Conservation (phyloP, 495 filamentous ascomycete genomes). For the Daldinia loculata region DNA sequence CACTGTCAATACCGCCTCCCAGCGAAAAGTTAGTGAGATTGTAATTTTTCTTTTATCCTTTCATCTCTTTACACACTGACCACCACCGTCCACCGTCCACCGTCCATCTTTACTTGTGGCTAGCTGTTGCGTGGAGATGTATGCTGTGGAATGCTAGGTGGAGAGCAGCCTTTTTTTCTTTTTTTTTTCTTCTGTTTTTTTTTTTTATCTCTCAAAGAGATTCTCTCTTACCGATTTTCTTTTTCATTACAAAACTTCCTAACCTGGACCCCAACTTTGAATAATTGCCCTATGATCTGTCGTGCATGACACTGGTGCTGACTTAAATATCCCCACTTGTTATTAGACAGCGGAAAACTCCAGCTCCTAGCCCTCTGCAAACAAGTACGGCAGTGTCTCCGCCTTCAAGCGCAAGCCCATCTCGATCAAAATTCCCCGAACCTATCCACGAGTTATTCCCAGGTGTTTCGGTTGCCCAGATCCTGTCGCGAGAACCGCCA, state of each 20-base stretch:
- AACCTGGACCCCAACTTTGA: constrained; percentile 2
- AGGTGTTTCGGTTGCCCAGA: constrained; percentile 24
- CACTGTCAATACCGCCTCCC: constrained; percentile 18
- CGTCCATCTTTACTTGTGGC: background rate
- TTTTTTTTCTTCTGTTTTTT: background rate
- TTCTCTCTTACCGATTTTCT: background rate
- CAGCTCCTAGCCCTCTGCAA: constrained; percentile 54
- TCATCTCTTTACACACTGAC: constrained; percentile 5
- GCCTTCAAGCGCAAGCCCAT: constrained; percentile 55
- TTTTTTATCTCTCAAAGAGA: too few species aligned
- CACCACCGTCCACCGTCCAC: background rate
- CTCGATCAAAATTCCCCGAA: constrained; percentile 48
- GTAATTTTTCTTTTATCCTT: background rate
- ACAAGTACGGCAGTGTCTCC: constrained; percentile 51
- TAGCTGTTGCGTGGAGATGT: constrained; percentile 8
- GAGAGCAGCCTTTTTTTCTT: constrained; percentile 20
- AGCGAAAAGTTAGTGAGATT: constrained; percentile 30
- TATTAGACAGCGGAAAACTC: constrained; percentile 51
- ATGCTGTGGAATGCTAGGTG: constrained; percentile 39
- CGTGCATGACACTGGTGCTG: constrained; percentile 44
- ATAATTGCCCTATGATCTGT: constrained; percentile 14
- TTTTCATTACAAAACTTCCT: constrained; percentile 26
- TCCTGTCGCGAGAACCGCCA: constrained; percentile 46
- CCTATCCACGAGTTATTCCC: constrained; percentile 37
- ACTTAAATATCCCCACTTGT: constrained; percentile 52